These are phyloP conservation scores for Rhododendron mucronatum DNA, from an alignment of 148 eudicot genomes.

Conservation along the genomic window DNA sequence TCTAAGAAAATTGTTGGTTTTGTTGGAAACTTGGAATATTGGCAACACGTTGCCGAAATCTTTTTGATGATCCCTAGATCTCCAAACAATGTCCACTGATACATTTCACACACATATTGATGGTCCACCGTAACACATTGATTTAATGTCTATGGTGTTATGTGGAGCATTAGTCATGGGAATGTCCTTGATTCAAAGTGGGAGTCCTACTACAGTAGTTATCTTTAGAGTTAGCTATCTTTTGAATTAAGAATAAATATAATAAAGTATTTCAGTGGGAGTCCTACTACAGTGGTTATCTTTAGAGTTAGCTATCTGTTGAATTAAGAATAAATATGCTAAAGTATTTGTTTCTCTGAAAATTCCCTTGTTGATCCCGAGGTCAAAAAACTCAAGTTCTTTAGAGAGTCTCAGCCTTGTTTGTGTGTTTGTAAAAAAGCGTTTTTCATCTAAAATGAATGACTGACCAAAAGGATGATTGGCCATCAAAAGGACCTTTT, in stretches of 20 bases:
- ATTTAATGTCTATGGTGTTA: neutral
- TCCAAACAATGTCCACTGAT: neutral
- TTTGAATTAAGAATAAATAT: neutral
- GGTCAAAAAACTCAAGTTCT: neutral
- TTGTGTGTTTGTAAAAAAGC: neutral
- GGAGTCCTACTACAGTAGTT: neutral
- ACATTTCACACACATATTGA: neutral
- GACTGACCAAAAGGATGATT: neutral
- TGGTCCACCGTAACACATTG: neutral
- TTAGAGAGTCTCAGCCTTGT: neutral
- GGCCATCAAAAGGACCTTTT: neutral
- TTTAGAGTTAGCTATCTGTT: neutral
- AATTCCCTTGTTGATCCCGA: neutral
- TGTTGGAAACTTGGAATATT: neutral
- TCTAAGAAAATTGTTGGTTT: neutral
- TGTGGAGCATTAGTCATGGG: neutral
- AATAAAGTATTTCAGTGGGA: neutral
- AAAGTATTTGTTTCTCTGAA: neutral
- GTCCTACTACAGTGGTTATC: neutral
- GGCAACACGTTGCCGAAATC: neutral
- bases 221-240: neutral
- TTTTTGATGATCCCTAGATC: neutral
- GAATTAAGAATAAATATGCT: neutral
- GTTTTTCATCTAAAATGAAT: neutral
- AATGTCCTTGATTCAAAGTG: neutral